Base-by-base conservation (phyloP, 2,329 filamentous ascomycete species). In the Myriosclerotinia curreyana region DNA sequence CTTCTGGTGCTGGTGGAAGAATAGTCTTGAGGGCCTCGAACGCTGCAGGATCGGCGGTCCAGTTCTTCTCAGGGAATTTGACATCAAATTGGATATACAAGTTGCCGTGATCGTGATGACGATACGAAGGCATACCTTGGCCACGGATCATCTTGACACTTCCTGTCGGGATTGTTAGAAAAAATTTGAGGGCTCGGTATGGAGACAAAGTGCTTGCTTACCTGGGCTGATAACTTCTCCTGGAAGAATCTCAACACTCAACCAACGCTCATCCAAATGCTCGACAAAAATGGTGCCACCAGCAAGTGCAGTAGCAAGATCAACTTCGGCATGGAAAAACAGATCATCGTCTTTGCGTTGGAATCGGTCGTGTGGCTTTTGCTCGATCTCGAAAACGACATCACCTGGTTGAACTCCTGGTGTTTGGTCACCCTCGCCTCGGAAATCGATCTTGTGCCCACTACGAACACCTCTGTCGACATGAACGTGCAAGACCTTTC, bases 321-420 rank as follows among this genome's bases (percentile, higher is more conserved):
- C 95, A 69, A 99, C 96, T 69, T 98, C 92, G 71, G 91, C 92
- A 68, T 95, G 89, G 82, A 94, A 98, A 76, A 97, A 91, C 22
- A 99, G 84, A 74, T 99, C 94, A 75, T 99, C 95, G 38, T 96
- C 93, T 78, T 95, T 96, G 72, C 95, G 90, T 75, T 94, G 92
- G 83, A 99, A 99, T 68, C 95, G 89, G 36, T 89, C 69, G 78
- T 99, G 95, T n/a, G 93, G 93, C 85, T 99, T 99, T 83, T 98
- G 92, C 79, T 98, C 94, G 69, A 99, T 98, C 81, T 98, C 93
- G 76, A 99, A 99, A 67, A 97, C 90, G 65, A 99, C 95, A 75
- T 99, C 96, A 70, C 96, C 95, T 20, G 95, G 90, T 76, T 96
- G 86, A 61, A 96, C 90, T 69, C 93, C 94, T 25, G 95, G 95